Evolutionary conservation across 345 rosid species (phyloP).

Genomic region (Citrus mangshanensis): DNA sequence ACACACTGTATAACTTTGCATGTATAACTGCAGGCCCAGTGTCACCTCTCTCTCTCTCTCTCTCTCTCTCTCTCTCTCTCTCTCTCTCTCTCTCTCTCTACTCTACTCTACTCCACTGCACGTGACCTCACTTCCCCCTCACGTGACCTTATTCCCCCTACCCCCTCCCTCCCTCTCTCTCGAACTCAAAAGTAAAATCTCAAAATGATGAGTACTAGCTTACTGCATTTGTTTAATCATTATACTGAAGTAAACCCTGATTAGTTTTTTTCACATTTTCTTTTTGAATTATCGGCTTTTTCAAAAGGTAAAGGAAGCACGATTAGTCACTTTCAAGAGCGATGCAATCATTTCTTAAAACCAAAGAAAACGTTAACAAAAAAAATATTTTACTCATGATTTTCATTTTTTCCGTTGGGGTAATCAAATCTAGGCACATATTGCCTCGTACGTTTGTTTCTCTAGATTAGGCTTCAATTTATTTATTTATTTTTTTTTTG

Average conservation of each 20-base stretch:
- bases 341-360: constrained; percentile 25
- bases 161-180: neutral
- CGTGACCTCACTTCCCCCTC: constrained; percentile 35
- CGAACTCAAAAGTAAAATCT: neutral
- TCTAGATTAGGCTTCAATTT: neutral
- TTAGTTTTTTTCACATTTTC: neutral
- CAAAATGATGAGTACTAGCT: neutral
- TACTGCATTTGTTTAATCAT: neutral
- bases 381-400: neutral
- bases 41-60: constrained; percentile 8
- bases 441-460: constrained; percentile 1
- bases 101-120: constrained; percentile 14
- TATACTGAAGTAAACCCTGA: neutral
- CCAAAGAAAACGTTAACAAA: neutral
- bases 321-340: constrained; percentile 28
- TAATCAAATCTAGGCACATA: constrained; percentile 5
- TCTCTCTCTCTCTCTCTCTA: neutral
- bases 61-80: constrained; percentile 19
- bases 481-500: neutral
- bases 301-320: constrained; percentile 23
- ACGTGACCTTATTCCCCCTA: constrained; percentile 28
- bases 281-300: constrained; percentile 18
- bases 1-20: constrained; percentile 44
- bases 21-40: constrained; percentile 37
- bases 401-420: neutral